Conservation (phyloP, 2,329 filamentous ascomycete species). For the Ilyonectria robusta region DNA sequence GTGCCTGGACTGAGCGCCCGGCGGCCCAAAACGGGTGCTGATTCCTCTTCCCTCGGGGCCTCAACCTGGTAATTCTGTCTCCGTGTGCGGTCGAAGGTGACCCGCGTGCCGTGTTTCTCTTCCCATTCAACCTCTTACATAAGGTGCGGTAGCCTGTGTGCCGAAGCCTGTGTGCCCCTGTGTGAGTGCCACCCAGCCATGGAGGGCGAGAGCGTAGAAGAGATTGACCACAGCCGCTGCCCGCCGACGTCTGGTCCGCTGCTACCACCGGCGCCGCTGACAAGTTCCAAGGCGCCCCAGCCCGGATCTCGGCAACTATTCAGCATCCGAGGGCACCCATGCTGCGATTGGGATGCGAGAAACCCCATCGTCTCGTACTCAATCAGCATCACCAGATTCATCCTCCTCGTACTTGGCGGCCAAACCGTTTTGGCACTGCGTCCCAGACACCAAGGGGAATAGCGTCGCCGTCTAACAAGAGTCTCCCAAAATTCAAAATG, state of each 20-base stretch:
- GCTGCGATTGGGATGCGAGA: neutral
- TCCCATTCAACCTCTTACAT: constrained; percentile 21
- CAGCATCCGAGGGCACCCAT: neutral
- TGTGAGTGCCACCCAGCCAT: no score
- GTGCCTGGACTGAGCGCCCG: no score
- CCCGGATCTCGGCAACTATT: neutral
- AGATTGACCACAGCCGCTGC: neutral
- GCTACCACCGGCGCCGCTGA: neutral
- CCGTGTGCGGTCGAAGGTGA: neutral
- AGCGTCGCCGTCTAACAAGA: neutral
- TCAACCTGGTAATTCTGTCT: constrained; percentile 1
- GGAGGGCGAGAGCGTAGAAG: no score
- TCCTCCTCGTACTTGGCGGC: neutral
- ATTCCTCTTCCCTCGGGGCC: neutral
- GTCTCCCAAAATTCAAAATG: neutral
- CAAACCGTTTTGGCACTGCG: neutral
- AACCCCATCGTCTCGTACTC: neutral
- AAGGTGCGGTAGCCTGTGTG: constrained; percentile 9
- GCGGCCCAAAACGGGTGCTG: neutral
- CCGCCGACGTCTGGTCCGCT: neutral
- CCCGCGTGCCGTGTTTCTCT: neutral
- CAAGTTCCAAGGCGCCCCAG: neutral
- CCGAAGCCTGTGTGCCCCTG: neutral
- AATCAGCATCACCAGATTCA: constrained; percentile 9
- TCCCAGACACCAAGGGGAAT: constrained; percentile 10